A percentile compares a stretch with the other conserved stretches of the same genome.
phyloP scores from a whole-genome alignment of 108 stramenopile species.

The Fragilariopsis cylindrus region DNA sequence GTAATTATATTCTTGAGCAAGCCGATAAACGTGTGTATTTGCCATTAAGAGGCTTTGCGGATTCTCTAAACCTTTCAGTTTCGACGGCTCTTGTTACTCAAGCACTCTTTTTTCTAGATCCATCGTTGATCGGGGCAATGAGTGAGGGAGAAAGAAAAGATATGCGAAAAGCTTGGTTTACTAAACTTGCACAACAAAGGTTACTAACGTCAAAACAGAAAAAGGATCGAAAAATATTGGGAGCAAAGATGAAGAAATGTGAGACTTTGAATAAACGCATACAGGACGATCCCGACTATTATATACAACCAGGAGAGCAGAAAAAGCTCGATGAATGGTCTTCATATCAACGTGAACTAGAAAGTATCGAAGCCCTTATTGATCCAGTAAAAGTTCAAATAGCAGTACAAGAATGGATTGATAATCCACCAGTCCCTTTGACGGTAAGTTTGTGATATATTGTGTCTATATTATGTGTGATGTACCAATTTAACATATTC shows the following conservation, averaged over 20 bases:
- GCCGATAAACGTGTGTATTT: slow-evolving; percentile 88
- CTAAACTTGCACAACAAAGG: slow-evolving; percentile 77
- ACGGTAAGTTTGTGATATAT: slow-evolving; percentile 9
- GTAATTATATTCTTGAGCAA: slow-evolving; percentile 68
- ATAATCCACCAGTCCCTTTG: slow-evolving; percentile 76
- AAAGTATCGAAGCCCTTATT: slow-evolving; percentile 43
- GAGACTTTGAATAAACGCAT: slow-evolving; percentile 43
- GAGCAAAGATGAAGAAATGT: slow-evolving; percentile 40
- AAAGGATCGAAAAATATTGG: slow-evolving; percentile 50
- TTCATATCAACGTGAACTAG: slow-evolving; percentile 40
- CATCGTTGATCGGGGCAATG: slow-evolving; percentile 67
- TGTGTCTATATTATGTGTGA: no score
- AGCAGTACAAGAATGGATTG: slow-evolving; percentile 68
- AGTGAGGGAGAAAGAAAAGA: slow-evolving; percentile 52
- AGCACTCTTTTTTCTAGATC: slow-evolving; percentile 78
- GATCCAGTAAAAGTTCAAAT: slow-evolving; percentile 33
- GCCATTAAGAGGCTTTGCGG: slow-evolving; percentile 88
- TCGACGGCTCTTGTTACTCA: slow-evolving; percentile 88
- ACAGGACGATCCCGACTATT: slow-evolving; percentile 29
- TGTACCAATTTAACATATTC: no score
- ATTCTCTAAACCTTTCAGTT: slow-evolving; percentile 87
- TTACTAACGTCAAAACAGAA: slow-evolving; percentile 58
- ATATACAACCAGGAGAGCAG: slow-evolving; percentile 41
- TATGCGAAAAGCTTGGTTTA: slow-evolving; percentile 70
- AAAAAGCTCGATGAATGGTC: slow-evolving; percentile 50